Evolutionary conservation across 768 basidiomycete genomes (phyloP), one percentile per base, ranked within the genome.

Genomic region (Mrakia frigida): DNA sequence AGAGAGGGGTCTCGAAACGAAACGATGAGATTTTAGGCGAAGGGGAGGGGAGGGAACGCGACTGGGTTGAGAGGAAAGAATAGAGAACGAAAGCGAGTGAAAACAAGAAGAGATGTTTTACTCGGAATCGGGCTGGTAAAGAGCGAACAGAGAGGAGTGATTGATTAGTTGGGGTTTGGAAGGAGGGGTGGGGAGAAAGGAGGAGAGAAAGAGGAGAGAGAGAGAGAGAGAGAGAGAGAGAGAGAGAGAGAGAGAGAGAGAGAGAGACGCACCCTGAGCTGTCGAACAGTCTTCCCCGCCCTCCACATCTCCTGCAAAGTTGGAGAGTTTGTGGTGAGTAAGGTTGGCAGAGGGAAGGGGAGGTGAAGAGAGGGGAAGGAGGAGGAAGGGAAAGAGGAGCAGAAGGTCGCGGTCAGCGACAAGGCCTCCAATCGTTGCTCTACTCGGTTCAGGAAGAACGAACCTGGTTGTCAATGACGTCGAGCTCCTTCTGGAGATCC

Each of bases 401-500:
- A 21, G 65, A 39, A 50, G 46, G 46, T 39, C 35, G 65, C 37
- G 16, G 14, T 68, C 65, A 39, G 65, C 25, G 25, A 5, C 35
- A 37, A 39, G 18, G 46, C 46, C 46, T 50, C 46, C 46, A 35
- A 37, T 39, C 35, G 14, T 39, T 68, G 23, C 10, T 39, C 23
- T 39, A 39, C 5, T 14, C 65, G 65, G 23, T 21, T 39, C 56
- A 41, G 25, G 37, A n/a, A n/a, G 25, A 41, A 37, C 35, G 65
- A 39, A 37, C 96, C 85, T 98, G 96, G 85, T 93, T 89, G 85
- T 98, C 90, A 82, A 99, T 98, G 84, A 92, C 93, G 82, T 88
- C 90, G 77, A 96, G 88, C 85, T 78, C 77, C 74, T 89, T 90
- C 79, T 90, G 90, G 78, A 98, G 90, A 82, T 96, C 94, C 83